A percentile compares a stretch with the other conserved stretches of the same genome.
phyloP scores from a whole-genome alignment of 257 asterid genomes.

The Anisodus acutangulus region DNA sequence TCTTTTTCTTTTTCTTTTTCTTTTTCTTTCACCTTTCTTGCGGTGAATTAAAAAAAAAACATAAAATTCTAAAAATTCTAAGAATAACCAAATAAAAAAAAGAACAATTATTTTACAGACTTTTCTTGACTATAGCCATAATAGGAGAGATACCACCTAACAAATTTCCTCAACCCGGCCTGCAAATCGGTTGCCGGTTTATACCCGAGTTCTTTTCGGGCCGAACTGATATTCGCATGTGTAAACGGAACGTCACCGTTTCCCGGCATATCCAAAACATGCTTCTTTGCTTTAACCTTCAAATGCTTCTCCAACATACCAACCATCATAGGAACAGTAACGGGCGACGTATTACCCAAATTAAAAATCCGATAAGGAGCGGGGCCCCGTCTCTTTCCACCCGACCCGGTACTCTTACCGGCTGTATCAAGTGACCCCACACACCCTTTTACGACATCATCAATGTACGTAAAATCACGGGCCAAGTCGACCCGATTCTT shows the following conservation, averaged over 20 bases:
- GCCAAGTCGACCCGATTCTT: conserved; percentile 36
- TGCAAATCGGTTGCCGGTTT: conserved; percentile 41
- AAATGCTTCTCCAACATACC: conserved; percentile 38
- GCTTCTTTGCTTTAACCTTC: conserved; percentile 38
- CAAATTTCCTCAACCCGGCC: conserved; percentile 39
- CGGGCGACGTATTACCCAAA: conserved; percentile 37
- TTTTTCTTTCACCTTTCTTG: not conserved
- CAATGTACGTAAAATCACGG: conserved; percentile 37
- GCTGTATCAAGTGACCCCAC: conserved; percentile 35
- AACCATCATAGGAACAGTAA: conserved; percentile 40
- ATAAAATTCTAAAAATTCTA: not conserved
- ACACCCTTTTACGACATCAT: conserved; percentile 39
- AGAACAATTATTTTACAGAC: not conserved
- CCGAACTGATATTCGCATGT: conserved; percentile 42
- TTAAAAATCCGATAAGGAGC: conserved; percentile 37
- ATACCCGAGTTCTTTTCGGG: conserved; percentile 39
- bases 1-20: too few relatives aligned
- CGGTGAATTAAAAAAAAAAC: not conserved
- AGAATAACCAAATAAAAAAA: not conserved
- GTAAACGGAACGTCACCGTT: conserved; percentile 44
- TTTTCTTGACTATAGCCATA: conserved; percentile 27
- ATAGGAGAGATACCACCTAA: conserved; percentile 41
- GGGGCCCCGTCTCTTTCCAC: conserved; percentile 36
- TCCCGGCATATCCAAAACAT: conserved; percentile 37
- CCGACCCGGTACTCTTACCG: conserved; percentile 39